phyloP scores from a whole-genome alignment of 139 green algal genomes.

The Klebsormidium nitens region DNA sequence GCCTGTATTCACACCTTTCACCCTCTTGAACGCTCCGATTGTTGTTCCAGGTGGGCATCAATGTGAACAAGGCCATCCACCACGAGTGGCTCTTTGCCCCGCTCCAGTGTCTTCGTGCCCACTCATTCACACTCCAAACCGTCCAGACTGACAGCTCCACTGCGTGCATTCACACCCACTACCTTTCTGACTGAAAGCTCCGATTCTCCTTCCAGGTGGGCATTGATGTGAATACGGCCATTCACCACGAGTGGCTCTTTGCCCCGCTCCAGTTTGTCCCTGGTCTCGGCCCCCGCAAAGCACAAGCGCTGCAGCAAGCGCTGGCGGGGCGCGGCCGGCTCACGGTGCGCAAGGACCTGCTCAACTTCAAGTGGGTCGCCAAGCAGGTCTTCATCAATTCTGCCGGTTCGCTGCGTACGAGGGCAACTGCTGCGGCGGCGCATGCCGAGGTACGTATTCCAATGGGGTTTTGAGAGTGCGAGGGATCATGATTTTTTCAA shows the following conservation, averaged over 20 bases:
- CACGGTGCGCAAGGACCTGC: constrained; percentile 15
- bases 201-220: constrained; percentile 49
- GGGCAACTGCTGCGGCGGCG: constrained; percentile 27
- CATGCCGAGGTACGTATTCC: too few species aligned
- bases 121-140: too few species aligned
- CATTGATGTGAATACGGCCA: constrained; percentile 77
- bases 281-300: constrained; percentile 84
- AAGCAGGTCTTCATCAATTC: constrained; percentile 53
- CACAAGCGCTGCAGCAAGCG: constrained; percentile 55
- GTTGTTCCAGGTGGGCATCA: constrained; percentile 58
- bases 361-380: constrained; percentile 4
- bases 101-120: too few species aligned
- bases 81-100: constrained; percentile 59
- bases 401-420: constrained; percentile 61
- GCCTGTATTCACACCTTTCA: too few species aligned
- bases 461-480: too few species aligned
- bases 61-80: constrained; percentile 73
- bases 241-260: constrained; percentile 59
- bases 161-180: too few species aligned
- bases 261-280: constrained; percentile 71
- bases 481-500: too few species aligned
- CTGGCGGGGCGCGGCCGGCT: constrained; percentile 41
- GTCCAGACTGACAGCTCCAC: too few species aligned
- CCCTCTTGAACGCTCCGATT: too few species aligned
- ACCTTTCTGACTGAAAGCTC: too few species aligned